phyloP scores from a whole-genome alignment of 2,329 filamentous ascomycete species.

The Paraphaeosphaeria minitans region DNA sequence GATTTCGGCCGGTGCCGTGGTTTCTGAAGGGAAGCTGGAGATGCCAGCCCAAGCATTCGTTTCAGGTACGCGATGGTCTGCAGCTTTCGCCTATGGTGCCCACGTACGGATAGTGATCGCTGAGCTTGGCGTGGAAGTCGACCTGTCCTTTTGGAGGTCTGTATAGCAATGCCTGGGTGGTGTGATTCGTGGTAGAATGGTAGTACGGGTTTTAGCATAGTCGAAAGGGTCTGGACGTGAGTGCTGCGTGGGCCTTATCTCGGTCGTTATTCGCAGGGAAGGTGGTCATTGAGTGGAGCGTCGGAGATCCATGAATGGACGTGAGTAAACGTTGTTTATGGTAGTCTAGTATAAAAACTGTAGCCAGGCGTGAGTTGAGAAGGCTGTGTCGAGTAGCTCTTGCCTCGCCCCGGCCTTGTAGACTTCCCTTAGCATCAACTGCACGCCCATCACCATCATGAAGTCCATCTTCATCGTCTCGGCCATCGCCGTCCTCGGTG shows the following conservation, averaged over 20 bases:
- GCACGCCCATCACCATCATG: constrained; percentile 26
- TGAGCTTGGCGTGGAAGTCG: constrained; percentile 23
- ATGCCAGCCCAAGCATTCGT: not conserved
- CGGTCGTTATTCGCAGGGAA: constrained; percentile 3
- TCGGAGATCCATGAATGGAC: not conserved
- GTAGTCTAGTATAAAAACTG: constrained; percentile 22
- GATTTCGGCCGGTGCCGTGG: constrained; percentile 35
- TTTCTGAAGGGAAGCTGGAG: constrained; percentile 33
- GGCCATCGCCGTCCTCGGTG: constrained; percentile 22
- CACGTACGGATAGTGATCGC: constrained; percentile 16
- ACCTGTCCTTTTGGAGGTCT: constrained; percentile 36
- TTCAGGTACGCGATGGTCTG: constrained; percentile 20
- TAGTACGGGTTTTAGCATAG: constrained; percentile 20
- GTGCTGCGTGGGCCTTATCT: constrained; percentile 7
- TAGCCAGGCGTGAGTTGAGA: constrained; percentile 9
- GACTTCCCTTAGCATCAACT: constrained; percentile 1
- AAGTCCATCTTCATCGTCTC: constrained; percentile 36
- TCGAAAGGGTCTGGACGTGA: constrained; percentile 14
- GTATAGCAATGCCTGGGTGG: constrained; percentile 17
- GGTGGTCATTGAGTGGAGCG: not conserved
- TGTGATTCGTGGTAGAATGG: constrained; percentile 18
- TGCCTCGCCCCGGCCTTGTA: not conserved
- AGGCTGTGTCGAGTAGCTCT: constrained; percentile 1
- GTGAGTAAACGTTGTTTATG: not conserved
- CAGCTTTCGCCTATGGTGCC: constrained; percentile 18